Evolutionary conservation across 2,329 filamentous ascomycete species (phyloP).

Genomic region (Colletotrichum ledebouriae): DNA sequence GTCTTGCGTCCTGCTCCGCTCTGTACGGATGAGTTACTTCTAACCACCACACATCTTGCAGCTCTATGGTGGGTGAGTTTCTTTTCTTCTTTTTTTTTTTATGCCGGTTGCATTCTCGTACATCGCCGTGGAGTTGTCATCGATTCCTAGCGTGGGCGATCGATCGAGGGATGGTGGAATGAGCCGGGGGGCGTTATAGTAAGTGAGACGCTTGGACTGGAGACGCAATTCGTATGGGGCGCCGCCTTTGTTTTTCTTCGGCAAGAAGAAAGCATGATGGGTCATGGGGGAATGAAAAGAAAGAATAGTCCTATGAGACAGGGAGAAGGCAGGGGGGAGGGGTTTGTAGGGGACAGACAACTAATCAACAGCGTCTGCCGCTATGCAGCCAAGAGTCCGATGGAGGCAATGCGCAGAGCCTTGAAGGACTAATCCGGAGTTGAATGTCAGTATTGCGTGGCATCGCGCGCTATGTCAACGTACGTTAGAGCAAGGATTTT

Average conservation of each 20-base stretch:
- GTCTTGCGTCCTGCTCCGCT: neutral
- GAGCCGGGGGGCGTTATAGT: conserved; percentile 5
- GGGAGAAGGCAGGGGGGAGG: neutral
- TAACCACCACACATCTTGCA: neutral
- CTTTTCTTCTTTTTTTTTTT: neutral
- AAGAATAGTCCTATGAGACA: neutral
- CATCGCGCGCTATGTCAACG: conserved; percentile 4
- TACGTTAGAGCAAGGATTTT: conserved; percentile 1
- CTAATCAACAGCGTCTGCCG: conserved; percentile 12
- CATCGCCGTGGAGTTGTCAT: conserved; percentile 31
- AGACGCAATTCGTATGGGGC: neutral
- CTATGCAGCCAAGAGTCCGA: conserved; percentile 17
- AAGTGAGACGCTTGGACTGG: conserved; percentile 13
- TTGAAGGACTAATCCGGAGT: conserved; percentile 4
- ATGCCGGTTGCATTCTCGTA: conserved; percentile 10
- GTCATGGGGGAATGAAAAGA: neutral
- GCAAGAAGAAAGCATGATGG: neutral
- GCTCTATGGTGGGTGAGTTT: no score
- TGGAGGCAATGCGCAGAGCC: neutral
- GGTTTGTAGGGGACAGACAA: neutral
- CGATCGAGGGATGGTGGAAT: conserved; percentile 35
- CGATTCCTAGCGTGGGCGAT: conserved; percentile 28
- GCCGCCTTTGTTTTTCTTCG: neutral
- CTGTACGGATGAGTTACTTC: conserved; percentile 5
- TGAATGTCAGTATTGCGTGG: conserved; percentile 4